Conservation (phyloP, 2,329 filamentous ascomycete genomes). For the Fusarium albidum region DNA sequence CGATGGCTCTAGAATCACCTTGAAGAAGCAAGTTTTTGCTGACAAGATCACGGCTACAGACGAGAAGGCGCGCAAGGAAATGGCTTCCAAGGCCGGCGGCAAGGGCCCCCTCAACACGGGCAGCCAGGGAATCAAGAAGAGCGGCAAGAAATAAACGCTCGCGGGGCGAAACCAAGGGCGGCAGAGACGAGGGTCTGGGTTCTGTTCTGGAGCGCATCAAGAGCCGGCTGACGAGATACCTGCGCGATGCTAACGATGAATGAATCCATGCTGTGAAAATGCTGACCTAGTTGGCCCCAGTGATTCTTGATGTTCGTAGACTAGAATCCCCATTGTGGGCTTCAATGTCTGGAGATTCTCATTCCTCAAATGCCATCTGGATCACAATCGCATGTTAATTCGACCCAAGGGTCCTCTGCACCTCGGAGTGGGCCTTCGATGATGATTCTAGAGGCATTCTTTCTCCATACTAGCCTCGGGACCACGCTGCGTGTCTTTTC, state of each 20-base stretch:
- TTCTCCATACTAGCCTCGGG: slow-evolving; percentile 35
- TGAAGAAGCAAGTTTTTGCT: slow-evolving; percentile 12
- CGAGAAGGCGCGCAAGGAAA: slow-evolving; percentile 84
- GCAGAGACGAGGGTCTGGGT: slow-evolving; percentile 9
- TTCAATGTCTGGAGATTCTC: too few species aligned
- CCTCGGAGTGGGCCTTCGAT: slow-evolving; percentile 31
- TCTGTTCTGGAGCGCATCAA: slow-evolving; percentile 21
- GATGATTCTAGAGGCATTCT: slow-evolving; percentile 21
- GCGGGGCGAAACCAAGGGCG: slow-evolving; percentile 4
- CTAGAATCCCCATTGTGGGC: too few species aligned
- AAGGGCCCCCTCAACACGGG: slow-evolving; percentile 90
- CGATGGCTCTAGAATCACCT: background rate
- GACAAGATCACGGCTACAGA: slow-evolving; percentile 58
- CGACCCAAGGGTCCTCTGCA: slow-evolving; percentile 19
- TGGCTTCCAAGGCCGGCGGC: slow-evolving; percentile 82
- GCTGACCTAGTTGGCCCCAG: slow-evolving; percentile 16
- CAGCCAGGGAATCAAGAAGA: slow-evolving; percentile 94
- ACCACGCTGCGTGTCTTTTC: slow-evolving; percentile 31
- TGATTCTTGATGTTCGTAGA: background rate
- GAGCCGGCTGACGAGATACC: slow-evolving; percentile 27
- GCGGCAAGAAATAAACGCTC: slow-evolving; percentile 84
- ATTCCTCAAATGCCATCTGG: slow-evolving; percentile 9
- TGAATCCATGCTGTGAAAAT: slow-evolving; percentile 38
- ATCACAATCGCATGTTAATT: background rate
- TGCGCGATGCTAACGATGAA: slow-evolving; percentile 39